Evolutionary conservation across 1,284 basidiomycete species (phyloP), one percentile per base, ranked within the genome.

Genomic region (Apiotrichum gracile): DNA sequence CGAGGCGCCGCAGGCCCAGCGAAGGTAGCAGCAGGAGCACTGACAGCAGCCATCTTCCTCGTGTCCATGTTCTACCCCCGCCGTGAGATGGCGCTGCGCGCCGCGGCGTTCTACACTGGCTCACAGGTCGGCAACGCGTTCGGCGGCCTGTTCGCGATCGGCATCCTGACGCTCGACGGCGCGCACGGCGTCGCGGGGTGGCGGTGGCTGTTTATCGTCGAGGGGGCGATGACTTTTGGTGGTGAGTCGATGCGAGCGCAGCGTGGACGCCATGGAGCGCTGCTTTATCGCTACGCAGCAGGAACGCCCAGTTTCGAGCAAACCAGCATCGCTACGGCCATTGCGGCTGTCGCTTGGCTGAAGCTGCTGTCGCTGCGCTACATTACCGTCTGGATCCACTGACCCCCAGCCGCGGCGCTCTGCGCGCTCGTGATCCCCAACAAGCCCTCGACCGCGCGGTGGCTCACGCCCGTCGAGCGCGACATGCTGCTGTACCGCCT

Each of bases 71-170:
- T 67, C 52, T 71, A 68, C 56, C 54, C 61, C 22, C 64, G 65
- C 48, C 56, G 58, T 44, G 57, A 65, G 34, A 67, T 71, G 63
- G 68, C 67, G 14, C 43, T 69, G 13, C 62, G 66, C 16, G 56
- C 60, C 14, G 66, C 65, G 17, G 60, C 64, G 25, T 62, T 75
- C 6, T 76, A 69, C 61, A 63, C 62, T 35, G 72, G 71, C 5
- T 66, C 64, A 13, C 68, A 74, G 42, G 54, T 74, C 39, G 69
- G 69, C 1, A 75, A 74, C 51, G 74, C 75, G 12, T 71, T 74
- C 49, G 68, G 68, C 21, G 69, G 69, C 47, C 63, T 74, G 2
- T 65, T 74, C 22, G 51, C 51, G 7, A 21, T 49, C 14, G 53
- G 22, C 6, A 38, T 50, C 38, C 47, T 49, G 24, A 9, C 49